Evolutionary conservation across 116 monocot species (phyloP).

Genomic region (Iris pallida): DNA sequence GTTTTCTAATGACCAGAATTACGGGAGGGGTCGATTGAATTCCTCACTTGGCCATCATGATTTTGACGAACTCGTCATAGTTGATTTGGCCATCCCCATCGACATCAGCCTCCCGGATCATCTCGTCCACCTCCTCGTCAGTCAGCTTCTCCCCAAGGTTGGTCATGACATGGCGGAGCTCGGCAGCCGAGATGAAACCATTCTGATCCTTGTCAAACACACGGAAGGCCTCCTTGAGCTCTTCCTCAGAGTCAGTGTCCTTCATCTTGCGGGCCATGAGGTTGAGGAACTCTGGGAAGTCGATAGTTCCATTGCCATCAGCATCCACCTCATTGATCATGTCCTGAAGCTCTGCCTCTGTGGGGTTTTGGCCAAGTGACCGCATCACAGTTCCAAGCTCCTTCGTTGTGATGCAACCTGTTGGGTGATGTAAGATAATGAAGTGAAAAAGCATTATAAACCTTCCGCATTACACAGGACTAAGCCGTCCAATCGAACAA

Average conservation of each 20-base stretch:
- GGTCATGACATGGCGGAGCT: constrained; percentile 43
- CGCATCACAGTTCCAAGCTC: constrained; percentile 47
- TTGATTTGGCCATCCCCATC: constrained; percentile 48
- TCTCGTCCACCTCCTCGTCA: constrained; percentile 43
- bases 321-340: constrained; percentile 49
- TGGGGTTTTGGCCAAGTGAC: constrained; percentile 38
- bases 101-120: constrained; percentile 44
- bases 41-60: constrained; percentile 45
- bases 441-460: not conserved
- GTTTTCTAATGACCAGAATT: too few species aligned
- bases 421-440: too few species aligned
- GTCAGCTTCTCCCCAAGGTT: constrained; percentile 45
- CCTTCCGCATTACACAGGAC: too few species aligned
- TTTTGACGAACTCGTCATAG: constrained; percentile 43
- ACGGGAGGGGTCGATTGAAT: too few species aligned
- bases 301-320: constrained; percentile 40
- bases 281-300: constrained; percentile 45
- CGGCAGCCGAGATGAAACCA: constrained; percentile 44
- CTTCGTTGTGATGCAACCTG: constrained; percentile 43
- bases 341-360: constrained; percentile 46
- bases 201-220: constrained; percentile 46
- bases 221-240: constrained; percentile 43
- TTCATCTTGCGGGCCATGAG: constrained; percentile 47
- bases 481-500: too few species aligned
- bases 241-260: constrained; percentile 46